Conservation (phyloP, 2,329 filamentous ascomycete genomes). For the Achaetomium macrosporum region DNA sequence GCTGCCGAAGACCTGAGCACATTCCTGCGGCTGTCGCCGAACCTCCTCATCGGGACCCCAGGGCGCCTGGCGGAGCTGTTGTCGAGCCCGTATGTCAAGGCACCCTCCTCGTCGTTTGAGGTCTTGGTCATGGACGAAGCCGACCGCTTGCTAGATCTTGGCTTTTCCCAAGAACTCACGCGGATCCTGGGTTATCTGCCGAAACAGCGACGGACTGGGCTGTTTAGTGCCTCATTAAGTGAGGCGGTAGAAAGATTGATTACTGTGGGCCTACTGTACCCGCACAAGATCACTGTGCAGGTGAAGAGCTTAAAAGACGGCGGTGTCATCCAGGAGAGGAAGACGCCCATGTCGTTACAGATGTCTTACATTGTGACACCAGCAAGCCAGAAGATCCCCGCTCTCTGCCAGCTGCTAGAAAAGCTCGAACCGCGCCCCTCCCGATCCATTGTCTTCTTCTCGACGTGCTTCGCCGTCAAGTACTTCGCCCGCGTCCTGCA, state of each 20-base stretch:
- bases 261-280: conserved; percentile 84
- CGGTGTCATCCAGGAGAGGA: conserved; percentile 66
- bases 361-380: conserved; percentile 77
- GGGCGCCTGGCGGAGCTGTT: conserved; percentile 85
- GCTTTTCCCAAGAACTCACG: conserved; percentile 87
- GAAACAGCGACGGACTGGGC: conserved; percentile 85
- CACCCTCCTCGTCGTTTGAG: conserved; percentile 83
- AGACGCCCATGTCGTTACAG: conserved; percentile 85
- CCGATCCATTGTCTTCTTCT: conserved; percentile 85
- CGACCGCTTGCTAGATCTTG: conserved; percentile 84
- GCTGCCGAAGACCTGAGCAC: conserved; percentile 80
- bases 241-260: conserved; percentile 93
- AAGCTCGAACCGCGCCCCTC: conserved; percentile 68
- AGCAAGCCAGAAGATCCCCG: conserved; percentile 73
- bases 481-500: conserved; percentile 84
- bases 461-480: conserved; percentile 90
- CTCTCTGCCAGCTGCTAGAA: conserved; percentile 63
- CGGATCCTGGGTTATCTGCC: conserved; percentile 78
- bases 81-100: conserved; percentile 79
- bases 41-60: conserved; percentile 84
- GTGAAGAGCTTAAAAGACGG: conserved; percentile 70
- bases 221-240: conserved; percentile 94
- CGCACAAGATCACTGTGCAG: conserved; percentile 89
- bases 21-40: conserved; percentile 80
- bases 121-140: conserved; percentile 91